A percentile compares a stretch with the other conserved stretches of the same genome.
These are phyloP conservation scores for Ganoderma boninense DNA, from an alignment of 1,284 basidiomycete genomes.

Conservation along the genomic window DNA sequence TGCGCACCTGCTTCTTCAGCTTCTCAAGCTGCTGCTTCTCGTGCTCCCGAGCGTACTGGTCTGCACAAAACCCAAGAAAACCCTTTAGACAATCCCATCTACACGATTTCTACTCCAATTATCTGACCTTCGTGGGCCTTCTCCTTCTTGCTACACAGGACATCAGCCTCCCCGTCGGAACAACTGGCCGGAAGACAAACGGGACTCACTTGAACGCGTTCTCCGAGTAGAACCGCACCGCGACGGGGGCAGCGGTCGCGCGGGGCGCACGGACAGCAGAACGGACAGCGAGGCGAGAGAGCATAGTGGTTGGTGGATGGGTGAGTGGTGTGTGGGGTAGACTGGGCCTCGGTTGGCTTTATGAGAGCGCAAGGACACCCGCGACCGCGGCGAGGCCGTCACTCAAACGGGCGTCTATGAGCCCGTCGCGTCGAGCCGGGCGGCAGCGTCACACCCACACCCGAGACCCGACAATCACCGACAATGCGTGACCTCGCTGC, in stretches of 20 bases:
- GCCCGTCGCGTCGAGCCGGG: slow-evolving; percentile 16
- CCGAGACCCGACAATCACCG: too few species aligned
- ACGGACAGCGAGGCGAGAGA: slow-evolving; percentile 51
- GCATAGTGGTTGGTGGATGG: slow-evolving; percentile 46
- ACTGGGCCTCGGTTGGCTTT: background rate
- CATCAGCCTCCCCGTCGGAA: slow-evolving; percentile 6
- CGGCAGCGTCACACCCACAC: slow-evolving; percentile 10
- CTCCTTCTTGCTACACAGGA: slow-evolving; percentile 67
- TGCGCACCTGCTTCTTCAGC: slow-evolving; percentile 60
- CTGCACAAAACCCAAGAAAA: slow-evolving; percentile 41
- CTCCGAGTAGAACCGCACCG: slow-evolving; percentile 45
- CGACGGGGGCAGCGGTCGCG: slow-evolving; percentile 36
- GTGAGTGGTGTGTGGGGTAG: background rate
- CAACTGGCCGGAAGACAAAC: slow-evolving; percentile 42
- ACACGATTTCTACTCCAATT: background rate
- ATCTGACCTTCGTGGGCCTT: slow-evolving; percentile 72
- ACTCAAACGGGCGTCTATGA: slow-evolving; percentile 11
- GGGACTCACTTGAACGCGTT: slow-evolving; percentile 56
- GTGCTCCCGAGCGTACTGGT: slow-evolving; percentile 65
- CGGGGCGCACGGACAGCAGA: slow-evolving; percentile 55
- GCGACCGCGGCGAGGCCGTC: slow-evolving; percentile 1
- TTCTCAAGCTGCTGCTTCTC: slow-evolving; percentile 65
- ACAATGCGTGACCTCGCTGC: slow-evolving; percentile 28
- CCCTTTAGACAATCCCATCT: background rate
- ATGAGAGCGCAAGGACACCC: slow-evolving; percentile 5